phyloP scores from a whole-genome alignment of 2,329 filamentous ascomycete genomes.

The Aurifilum marmelostoma region DNA sequence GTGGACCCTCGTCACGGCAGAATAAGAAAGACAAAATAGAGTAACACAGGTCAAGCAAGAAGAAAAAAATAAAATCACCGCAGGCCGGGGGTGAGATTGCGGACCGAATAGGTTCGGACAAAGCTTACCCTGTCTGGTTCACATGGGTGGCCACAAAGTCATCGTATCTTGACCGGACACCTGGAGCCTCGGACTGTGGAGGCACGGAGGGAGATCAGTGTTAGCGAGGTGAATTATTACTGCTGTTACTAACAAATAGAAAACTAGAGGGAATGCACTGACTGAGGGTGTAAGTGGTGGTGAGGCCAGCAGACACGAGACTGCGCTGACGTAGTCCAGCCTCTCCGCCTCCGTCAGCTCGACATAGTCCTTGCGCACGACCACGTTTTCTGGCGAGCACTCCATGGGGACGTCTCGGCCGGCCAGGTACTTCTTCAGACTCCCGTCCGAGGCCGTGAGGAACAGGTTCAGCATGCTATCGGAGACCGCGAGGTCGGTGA shows the following conservation, averaged over 20 bases:
- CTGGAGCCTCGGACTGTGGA: slow-evolving; percentile 32
- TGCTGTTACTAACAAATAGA: no score
- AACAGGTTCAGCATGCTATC: slow-evolving; percentile 13
- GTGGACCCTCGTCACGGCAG: neutral
- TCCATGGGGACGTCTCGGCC: neutral
- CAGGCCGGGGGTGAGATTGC: neutral
- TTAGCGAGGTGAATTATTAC: no score
- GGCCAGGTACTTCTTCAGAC: slow-evolving; percentile 3
- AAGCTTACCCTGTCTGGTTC: slow-evolving; percentile 31
- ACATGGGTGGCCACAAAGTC: slow-evolving; percentile 40
- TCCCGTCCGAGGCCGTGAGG: slow-evolving; percentile 1
- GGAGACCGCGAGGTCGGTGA: slow-evolving; percentile 10
- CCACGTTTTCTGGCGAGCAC: neutral
- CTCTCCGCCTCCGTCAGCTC: neutral
- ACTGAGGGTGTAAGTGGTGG: slow-evolving; percentile 4
- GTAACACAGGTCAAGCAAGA: no score
- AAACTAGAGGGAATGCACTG: neutral
- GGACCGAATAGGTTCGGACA: neutral
- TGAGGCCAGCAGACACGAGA: slow-evolving; percentile 11
- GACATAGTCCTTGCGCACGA: slow-evolving; percentile 7
- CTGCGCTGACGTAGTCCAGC: neutral
- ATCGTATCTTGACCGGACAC: slow-evolving; percentile 38
- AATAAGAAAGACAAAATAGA: neutral
- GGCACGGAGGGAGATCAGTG: neutral
- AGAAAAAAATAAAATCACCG: neutral